phyloP scores from a whole-genome alignment of 2,329 filamentous ascomycete species.

The Pestalotiopsis sp. region DNA sequence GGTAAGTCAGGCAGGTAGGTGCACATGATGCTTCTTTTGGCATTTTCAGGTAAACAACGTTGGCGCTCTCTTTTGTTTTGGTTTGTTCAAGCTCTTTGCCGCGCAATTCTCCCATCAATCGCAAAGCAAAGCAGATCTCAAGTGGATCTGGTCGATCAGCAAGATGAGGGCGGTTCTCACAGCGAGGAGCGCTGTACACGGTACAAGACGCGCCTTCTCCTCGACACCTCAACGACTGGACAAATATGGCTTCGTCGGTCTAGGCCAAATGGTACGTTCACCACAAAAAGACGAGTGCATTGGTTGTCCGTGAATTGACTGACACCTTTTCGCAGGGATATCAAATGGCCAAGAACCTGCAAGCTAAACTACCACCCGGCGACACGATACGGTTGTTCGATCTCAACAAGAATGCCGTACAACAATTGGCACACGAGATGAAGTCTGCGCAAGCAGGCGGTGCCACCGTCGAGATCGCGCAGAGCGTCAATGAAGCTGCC shows the following conservation, averaged over 20 bases:
- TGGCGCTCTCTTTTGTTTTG: neutral
- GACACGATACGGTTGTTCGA: conserved; percentile 58
- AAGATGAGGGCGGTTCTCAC: conserved; percentile 47
- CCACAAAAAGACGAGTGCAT: neutral
- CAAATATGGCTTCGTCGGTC: conserved; percentile 61
- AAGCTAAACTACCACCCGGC: conserved; percentile 53
- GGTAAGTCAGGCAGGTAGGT: neutral
- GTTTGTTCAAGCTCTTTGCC: neutral
- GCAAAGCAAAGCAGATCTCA: neutral
- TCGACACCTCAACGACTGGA: conserved; percentile 50
- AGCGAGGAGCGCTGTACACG: conserved; percentile 38
- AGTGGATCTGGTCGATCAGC: neutral
- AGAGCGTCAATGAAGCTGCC: conserved; percentile 50
- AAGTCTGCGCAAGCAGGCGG: conserved; percentile 43
- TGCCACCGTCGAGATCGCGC: conserved; percentile 48
- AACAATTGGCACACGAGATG: conserved; percentile 52
- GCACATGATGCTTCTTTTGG: neutral
- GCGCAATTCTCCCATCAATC: neutral
- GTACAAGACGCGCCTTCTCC: conserved; percentile 53
- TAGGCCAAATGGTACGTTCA: conserved; percentile 61
- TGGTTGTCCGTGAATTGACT: neutral
- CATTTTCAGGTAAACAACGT: neutral
- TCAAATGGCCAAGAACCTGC: conserved; percentile 66
- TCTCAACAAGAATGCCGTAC: conserved; percentile 54
- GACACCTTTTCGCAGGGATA: conserved; percentile 48